Evolutionary conservation across 179 eudicot genomes (phyloP).

Genomic region (Spinacia oleracea): DNA sequence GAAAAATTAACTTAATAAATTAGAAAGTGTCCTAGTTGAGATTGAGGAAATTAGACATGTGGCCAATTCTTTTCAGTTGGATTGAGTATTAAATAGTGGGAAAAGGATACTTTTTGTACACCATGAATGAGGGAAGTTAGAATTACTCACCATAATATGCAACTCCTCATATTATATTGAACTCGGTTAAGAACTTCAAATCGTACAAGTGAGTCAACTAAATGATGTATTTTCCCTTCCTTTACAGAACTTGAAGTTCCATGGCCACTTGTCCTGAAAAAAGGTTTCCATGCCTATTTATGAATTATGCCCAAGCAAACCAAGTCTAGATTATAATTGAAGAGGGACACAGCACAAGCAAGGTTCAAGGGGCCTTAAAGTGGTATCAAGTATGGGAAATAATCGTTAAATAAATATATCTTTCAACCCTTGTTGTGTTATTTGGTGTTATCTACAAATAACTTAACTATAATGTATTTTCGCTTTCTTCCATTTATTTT

Average conservation of each 20-base stretch:
- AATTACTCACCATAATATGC: background rate
- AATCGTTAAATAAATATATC: too few relatives aligned
- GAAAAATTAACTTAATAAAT: too few relatives aligned
- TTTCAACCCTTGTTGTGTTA: too few relatives aligned
- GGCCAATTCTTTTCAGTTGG: background rate
- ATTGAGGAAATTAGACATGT: background rate
- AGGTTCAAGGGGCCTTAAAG: background rate
- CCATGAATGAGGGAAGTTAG: too few relatives aligned
- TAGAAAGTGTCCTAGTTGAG: background rate
- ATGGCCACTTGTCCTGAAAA: too few relatives aligned
- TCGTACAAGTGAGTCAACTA: background rate
- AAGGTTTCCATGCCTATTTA: background rate
- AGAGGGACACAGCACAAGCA: background rate
- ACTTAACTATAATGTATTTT: background rate
- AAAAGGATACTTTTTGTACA: too few relatives aligned
- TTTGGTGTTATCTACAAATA: background rate
- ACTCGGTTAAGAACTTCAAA: background rate
- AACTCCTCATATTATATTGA: background rate
- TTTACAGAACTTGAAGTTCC: background rate
- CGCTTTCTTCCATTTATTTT: background rate
- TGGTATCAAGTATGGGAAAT: background rate
- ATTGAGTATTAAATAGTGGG: too few relatives aligned
- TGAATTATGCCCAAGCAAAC: background rate
- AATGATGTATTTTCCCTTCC: background rate
- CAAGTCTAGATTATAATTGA: background rate